Evolutionary conservation across 148 eudicot species (phyloP).

Genomic region (Nepenthes gracilis): DNA sequence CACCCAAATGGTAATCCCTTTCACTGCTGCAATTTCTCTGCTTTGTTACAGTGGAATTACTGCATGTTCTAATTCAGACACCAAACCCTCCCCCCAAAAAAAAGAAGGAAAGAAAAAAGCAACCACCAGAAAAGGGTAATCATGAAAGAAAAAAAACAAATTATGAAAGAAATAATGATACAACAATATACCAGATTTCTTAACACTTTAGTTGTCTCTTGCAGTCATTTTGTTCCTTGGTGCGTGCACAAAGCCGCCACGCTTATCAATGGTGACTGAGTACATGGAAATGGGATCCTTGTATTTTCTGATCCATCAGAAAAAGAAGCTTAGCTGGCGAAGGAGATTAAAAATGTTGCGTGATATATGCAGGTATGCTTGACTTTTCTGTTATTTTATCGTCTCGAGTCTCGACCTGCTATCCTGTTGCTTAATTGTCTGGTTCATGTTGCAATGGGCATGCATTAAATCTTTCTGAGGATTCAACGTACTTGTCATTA

Average conservation of each 20-base stretch:
- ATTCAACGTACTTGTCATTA: too few species aligned
- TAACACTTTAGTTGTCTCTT: background rate
- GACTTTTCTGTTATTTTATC: background rate
- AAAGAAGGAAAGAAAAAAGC: too few species aligned
- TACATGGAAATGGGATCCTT: constrained; percentile 99
- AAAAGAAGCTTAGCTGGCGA: constrained; percentile 94
- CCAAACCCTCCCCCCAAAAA: too few species aligned
- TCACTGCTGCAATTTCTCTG: background rate
- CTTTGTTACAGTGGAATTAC: background rate
- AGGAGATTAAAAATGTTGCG: constrained; percentile 89
- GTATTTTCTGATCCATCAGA: constrained; percentile 91
- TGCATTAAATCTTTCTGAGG: too few species aligned
- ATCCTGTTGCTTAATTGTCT: too few species aligned
- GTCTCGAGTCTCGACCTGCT: too few species aligned
- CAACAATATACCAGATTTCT: background rate
- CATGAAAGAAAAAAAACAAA: too few species aligned
- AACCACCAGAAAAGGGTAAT: too few species aligned
- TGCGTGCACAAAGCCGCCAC: constrained; percentile 94
- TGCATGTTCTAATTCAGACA: background rate
- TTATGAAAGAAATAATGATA: too few species aligned
- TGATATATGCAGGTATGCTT: constrained; percentile 89
- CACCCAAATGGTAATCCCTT: constrained; percentile 90
- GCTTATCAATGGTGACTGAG: constrained; percentile 90
- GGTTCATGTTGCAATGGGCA: too few species aligned
- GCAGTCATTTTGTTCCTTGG: constrained; percentile 97